These are phyloP conservation scores for Bothriochloa decipiens DNA, from an alignment of 176 grass and related monocot genomes.

Conservation along the genomic window DNA sequence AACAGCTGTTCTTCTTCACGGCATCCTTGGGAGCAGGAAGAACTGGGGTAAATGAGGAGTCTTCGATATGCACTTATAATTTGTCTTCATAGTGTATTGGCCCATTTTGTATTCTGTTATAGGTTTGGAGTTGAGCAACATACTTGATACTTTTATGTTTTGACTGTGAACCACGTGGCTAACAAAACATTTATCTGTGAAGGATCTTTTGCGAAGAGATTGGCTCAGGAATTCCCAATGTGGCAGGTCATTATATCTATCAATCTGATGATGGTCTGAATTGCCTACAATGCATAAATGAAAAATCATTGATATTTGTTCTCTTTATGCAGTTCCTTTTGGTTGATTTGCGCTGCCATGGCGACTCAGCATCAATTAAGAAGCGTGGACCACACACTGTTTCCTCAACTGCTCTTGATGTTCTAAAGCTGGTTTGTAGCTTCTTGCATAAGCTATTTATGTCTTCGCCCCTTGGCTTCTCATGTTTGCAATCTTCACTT, in stretches of 20 bases:
- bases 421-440: constrained; percentile 87
- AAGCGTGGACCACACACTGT: constrained; percentile 83
- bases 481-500: constrained; percentile 14
- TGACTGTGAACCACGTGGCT: constrained; percentile 1
- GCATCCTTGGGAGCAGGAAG: constrained; percentile 91
- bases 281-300: background rate
- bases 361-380: constrained; percentile 76
- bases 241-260: constrained; percentile 72
- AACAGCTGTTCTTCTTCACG: constrained; percentile 96
- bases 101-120: background rate
- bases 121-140: background rate
- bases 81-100: constrained; percentile 19
- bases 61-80: background rate
- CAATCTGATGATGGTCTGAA: constrained; percentile 26
- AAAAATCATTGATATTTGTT: constrained; percentile 26
- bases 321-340: constrained; percentile 80
- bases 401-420: constrained; percentile 85
- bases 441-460: constrained; percentile 21
- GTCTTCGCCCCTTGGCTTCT: constrained; percentile 14
- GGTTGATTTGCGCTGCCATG: constrained; percentile 97
- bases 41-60: constrained; percentile 83
- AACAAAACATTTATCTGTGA: constrained; percentile 30
- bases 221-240: constrained; percentile 98
- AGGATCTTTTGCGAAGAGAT: constrained; percentile 90
- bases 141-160: background rate